Conservation (phyloP, 306 rosid genomes). For the Echinosophora koreensis region DNA sequence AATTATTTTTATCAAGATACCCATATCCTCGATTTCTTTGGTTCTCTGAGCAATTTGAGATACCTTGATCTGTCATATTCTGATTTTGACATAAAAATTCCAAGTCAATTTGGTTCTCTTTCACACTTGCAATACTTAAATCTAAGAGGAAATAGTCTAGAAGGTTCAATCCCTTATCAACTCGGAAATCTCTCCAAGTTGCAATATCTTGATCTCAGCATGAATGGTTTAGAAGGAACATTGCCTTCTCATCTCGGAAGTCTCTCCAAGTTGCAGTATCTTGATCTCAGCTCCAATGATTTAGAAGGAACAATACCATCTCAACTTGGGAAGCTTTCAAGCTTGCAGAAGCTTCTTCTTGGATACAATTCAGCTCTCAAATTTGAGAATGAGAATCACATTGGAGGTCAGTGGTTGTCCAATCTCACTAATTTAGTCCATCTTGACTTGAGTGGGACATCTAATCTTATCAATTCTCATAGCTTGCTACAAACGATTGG, state of each 20-base stretch:
- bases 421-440: conserved; percentile 46
- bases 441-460: not conserved
- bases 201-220: conserved; percentile 27
- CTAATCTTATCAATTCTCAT: conserved; percentile 11
- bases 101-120: conserved; percentile 38
- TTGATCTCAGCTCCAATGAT: not conserved
- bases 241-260: conserved; percentile 43
- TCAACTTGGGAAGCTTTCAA: conserved; percentile 49
- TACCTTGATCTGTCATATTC: not conserved
- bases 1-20: not conserved
- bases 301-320: conserved; percentile 35
- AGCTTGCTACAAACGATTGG: conserved; percentile 9
- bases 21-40: not conserved
- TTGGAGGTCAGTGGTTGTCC: conserved; percentile 34
- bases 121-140: conserved; percentile 25
- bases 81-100: not conserved
- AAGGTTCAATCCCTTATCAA: conserved; percentile 25
- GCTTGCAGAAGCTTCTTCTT: conserved; percentile 36
- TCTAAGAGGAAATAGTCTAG: not conserved
- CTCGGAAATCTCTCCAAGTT: conserved; percentile 40
- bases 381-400: not conserved
- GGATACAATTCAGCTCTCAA: not conserved
- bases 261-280: conserved; percentile 34
- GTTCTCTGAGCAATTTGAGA: conserved; percentile 5
- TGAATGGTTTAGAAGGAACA: not conserved